Evolutionary conservation across 2,329 filamentous ascomycete species (phyloP).

Genomic region (Arthrinium puccinioides): DNA sequence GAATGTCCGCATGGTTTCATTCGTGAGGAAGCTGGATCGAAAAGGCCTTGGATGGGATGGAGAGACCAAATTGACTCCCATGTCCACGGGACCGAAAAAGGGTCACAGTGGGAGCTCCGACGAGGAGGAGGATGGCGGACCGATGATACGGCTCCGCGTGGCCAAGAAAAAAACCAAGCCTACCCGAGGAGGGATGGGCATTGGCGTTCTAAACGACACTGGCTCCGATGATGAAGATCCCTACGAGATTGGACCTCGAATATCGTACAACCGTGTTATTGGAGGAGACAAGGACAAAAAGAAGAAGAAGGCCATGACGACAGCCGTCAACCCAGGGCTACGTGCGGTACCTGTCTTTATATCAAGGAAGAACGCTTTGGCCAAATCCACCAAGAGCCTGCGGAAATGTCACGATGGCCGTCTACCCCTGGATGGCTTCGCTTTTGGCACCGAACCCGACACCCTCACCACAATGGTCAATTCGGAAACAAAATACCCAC

Average conservation of each 20-base stretch:
- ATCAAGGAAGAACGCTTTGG: constrained; percentile 51
- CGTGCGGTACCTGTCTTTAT: constrained; percentile 67
- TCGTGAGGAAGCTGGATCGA: constrained; percentile 58
- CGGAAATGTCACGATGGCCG: constrained; percentile 78
- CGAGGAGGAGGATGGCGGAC: constrained; percentile 37
- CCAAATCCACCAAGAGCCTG: constrained; percentile 36
- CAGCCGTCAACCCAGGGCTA: constrained; percentile 55
- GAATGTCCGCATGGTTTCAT: constrained; percentile 62
- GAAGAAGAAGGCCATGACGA: constrained; percentile 45
- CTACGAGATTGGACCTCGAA: constrained; percentile 84
- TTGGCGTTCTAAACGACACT: constrained; percentile 85
- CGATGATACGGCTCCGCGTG: constrained; percentile 16
- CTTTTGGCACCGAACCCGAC: constrained; percentile 51
- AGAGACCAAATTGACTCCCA: constrained; percentile 42
- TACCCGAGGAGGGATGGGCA: constrained; percentile 65
- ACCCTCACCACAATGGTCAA: constrained; percentile 37
- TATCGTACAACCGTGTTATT: constrained; percentile 77
- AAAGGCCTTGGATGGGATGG: constrained; percentile 64
- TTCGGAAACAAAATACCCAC: constrained; percentile 43
- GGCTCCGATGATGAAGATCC: constrained; percentile 94
- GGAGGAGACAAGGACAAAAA: constrained; percentile 78
- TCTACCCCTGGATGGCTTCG: constrained; percentile 68
- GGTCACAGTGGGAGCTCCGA: constrained; percentile 25
- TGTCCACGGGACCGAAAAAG: constrained; percentile 14
- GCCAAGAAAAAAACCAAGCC: constrained; percentile 45